Conservation (phyloP, 2,329 filamentous ascomycete species). For the Keithomyces neogunnii region DNA sequence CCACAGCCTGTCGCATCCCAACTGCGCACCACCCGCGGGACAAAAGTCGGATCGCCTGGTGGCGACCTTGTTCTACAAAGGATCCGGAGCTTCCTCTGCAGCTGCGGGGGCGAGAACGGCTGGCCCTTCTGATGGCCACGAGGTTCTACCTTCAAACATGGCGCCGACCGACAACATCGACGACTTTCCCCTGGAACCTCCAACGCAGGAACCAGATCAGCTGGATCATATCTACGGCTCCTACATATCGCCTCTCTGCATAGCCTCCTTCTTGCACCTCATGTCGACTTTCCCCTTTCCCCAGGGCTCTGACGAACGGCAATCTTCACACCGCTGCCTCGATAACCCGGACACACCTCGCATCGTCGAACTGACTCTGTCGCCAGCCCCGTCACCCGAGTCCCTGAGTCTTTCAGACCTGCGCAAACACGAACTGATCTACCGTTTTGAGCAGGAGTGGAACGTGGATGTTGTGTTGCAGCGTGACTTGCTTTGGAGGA, state of each 20-base stretch:
- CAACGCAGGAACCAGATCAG: slow-evolving; percentile 44
- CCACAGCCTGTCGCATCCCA: slow-evolving; percentile 54
- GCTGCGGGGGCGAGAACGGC: slow-evolving; percentile 19
- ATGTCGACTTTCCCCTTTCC: slow-evolving; percentile 54
- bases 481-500: slow-evolving; percentile 61
- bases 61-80: slow-evolving; percentile 57
- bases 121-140: slow-evolving; percentile 21
- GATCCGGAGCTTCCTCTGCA: slow-evolving; percentile 10
- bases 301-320: slow-evolving; percentile 40
- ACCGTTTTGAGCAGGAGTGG: slow-evolving; percentile 81
- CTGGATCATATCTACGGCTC: slow-evolving; percentile 59
- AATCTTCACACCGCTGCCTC: slow-evolving; percentile 56
- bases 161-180: slow-evolving; percentile 50
- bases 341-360: slow-evolving; percentile 50
- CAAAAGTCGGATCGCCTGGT: slow-evolving; percentile 42
- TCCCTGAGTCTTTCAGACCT: slow-evolving; percentile 62
- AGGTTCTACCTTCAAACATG: slow-evolving; percentile 41
- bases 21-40: slow-evolving; percentile 48
- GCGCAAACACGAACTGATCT: slow-evolving; percentile 72
- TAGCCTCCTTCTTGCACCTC: slow-evolving; percentile 57
- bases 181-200: slow-evolving; percentile 52
- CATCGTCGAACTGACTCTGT: slow-evolving; percentile 59
- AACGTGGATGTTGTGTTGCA: slow-evolving; percentile 79
- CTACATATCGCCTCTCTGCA: slow-evolving; percentile 56
- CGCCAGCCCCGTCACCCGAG: slow-evolving; percentile 49